Percentiles rank a stretch among this genome's conserved stretches.
These are phyloP conservation scores for Uromyces viciae-fabae DNA, from an alignment of 1,284 basidiomycete genomes.

Conservation along the genomic window DNA sequence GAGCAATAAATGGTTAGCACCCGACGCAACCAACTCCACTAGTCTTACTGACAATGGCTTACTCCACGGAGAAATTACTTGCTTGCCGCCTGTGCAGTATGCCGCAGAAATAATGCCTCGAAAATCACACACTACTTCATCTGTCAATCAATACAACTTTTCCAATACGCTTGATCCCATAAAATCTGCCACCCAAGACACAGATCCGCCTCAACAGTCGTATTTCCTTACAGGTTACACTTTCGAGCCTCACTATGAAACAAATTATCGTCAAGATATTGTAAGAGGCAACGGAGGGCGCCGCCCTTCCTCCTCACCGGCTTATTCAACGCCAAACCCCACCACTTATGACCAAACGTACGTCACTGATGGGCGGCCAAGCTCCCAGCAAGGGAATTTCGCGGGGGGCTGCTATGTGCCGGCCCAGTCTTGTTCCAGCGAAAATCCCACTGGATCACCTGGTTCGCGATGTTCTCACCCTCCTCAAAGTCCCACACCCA, in stretches of 20 bases:
- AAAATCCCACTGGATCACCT: constrained; percentile 22
- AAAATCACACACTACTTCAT: not conserved
- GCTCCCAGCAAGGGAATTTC: not conserved
- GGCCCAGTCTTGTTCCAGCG: not conserved
- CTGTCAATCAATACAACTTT: constrained; percentile 12
- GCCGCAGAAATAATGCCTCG: not conserved
- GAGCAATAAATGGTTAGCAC: constrained; percentile 38
- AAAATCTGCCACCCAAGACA: not conserved
- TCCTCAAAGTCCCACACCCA: constrained; percentile 38
- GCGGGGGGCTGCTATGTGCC: not conserved
- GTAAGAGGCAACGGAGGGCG: not conserved
- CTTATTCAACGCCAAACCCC: not conserved
- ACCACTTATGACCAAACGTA: constrained; percentile 1
- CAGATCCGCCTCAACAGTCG: not conserved
- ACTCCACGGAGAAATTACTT: not conserved
- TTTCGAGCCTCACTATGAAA: constrained; percentile 10
- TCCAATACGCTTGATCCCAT: not conserved
- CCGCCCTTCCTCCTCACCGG: constrained; percentile 9
- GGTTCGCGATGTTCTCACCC: constrained; percentile 19
- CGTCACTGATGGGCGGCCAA: not conserved
- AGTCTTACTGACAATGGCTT: not conserved
- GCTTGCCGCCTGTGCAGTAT: not conserved
- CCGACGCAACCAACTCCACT: constrained; percentile 1
- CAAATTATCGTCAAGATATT: not conserved
- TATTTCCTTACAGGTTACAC: not conserved